These are phyloP conservation scores for Collybia mongolica DNA, from an alignment of 768 basidiomycete genomes.

Conservation along the genomic window DNA sequence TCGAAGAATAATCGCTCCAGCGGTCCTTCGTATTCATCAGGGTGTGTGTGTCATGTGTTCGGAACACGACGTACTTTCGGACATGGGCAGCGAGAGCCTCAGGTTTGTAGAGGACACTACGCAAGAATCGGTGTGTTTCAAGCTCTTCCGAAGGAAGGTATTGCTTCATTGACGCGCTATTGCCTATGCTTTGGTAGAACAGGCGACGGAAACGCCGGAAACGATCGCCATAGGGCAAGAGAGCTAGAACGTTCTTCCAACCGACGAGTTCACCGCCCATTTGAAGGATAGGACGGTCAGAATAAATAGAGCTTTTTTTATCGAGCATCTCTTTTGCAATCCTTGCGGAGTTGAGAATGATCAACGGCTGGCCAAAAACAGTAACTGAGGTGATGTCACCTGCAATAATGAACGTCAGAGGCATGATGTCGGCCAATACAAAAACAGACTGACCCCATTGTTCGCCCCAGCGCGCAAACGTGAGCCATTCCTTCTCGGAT, in stretches of 20 bases:
- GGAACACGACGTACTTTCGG: slow-evolving; percentile 24
- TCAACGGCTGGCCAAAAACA: slow-evolving; percentile 56
- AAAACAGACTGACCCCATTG: slow-evolving; percentile 39
- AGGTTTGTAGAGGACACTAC: slow-evolving; percentile 46
- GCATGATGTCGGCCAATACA: too few relatives aligned
- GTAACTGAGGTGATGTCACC: slow-evolving; percentile 63
- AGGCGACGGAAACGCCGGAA: slow-evolving; percentile 52
- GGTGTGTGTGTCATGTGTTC: too few relatives aligned
- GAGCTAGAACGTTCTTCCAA: slow-evolving; percentile 55
- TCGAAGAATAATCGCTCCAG: slow-evolving; percentile 49
- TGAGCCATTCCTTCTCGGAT: slow-evolving; percentile 45
- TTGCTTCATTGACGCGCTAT: slow-evolving; percentile 36
- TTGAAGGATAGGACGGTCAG: slow-evolving; percentile 56
- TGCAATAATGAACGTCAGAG: slow-evolving; percentile 16
- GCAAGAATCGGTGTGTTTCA: slow-evolving; percentile 49
- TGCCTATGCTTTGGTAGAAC: slow-evolving; percentile 52
- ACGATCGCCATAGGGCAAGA: slow-evolving; percentile 53
- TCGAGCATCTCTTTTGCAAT: slow-evolving; percentile 61
- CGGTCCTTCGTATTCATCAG: slow-evolving; percentile 30
- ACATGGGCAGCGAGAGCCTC: slow-evolving; percentile 44
- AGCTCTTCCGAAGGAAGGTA: slow-evolving; percentile 43
- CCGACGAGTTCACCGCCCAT: slow-evolving; percentile 58
- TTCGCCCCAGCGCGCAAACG: slow-evolving; percentile 51
- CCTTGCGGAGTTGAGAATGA: slow-evolving; percentile 53
- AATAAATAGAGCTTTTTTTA: slow-evolving; percentile 65